Base-by-base conservation (phyloP, 768 basidiomycete genomes). In the Mycena pura region DNA sequence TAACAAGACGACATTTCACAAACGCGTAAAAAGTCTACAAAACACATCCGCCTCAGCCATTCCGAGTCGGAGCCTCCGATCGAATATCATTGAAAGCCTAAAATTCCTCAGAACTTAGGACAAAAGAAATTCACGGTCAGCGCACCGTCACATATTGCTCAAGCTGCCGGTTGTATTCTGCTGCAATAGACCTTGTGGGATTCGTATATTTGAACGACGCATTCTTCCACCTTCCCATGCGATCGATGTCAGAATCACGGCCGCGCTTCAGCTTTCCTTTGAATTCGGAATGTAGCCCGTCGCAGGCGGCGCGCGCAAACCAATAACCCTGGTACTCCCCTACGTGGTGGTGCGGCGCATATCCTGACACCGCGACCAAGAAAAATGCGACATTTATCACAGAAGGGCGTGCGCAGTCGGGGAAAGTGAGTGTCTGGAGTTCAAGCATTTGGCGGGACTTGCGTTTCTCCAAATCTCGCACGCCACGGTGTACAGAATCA, bases 271-370 rank as follows among this genome's bases (percentile, higher is more conserved):
- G 21, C 10, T 13, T 44, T 10, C 57, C 57, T 8, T 36, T 22
- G 17, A 59, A 59, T 15, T 32, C 17, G 3, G 57, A 31, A 13
- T 44, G 41, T 45, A 59, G n/a, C 24, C 57, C 50, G 10, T 59
- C 57, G n/a, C 40, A 45, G 11, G 57, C 50, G 10, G 57, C 57
- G 14, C 44, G 57, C n/a, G 57, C 49, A 27, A 59, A 59, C 57
- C 49, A 59, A 14, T 17, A 52, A 34, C 25, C 19, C 27, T 59
- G 57, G 25, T 44, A 59, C 14, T 51, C 57, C 21, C 57, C 57
- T 3, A 51, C 43, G 27, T 59, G 57, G 17, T 59, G 45, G 17
- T 38, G 41, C 1, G 49, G 57, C 6, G 41, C 57, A n/a, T 51
- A 59, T 32, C 38, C 49, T 3, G 57, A 59, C 24, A 59, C 21